These are phyloP conservation scores for Phellinidium pouzarii DNA, from an alignment of 1,284 basidiomycete genomes.

Conservation along the genomic window DNA sequence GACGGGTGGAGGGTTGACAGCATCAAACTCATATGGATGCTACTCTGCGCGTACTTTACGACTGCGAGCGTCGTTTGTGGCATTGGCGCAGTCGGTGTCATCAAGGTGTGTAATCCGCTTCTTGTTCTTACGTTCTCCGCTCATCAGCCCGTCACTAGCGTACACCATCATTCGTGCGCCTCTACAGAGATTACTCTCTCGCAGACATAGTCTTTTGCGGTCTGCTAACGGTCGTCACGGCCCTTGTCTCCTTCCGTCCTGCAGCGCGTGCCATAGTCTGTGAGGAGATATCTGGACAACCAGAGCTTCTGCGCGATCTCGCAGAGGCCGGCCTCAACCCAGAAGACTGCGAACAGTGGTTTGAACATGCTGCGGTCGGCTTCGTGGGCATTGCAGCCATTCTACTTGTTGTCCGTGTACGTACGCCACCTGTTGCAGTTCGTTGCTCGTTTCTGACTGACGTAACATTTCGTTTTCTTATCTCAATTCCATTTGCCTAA, in stretches of 20 bases:
- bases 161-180: conserved; percentile 47
- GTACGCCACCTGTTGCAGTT: conserved; percentile 26
- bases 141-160: conserved; percentile 32
- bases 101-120: conserved; percentile 41
- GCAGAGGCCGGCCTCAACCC: conserved; percentile 63
- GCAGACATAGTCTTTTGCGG: conserved; percentile 65
- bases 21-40: conserved; percentile 56
- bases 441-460: conserved; percentile 9
- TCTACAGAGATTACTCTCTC: conserved; percentile 67
- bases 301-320: conserved; percentile 64
- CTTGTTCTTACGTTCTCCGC: background rate
- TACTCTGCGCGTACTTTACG: conserved; percentile 59
- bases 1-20: conserved; percentile 55
- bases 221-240: conserved; percentile 45
- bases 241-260: conserved; percentile 51
- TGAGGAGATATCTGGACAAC: conserved; percentile 65
- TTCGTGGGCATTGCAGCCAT: conserved; percentile 52
- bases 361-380: conserved; percentile 56
- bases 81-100: conserved; percentile 59
- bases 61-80: conserved; percentile 53
- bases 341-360: conserved; percentile 74
- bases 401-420: conserved; percentile 57
- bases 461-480: conserved; percentile 5
- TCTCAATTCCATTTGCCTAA: background rate
- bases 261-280: conserved; percentile 53